Base-by-base conservation (phyloP, 495 filamentous ascomycete genomes). In the Aspergillus egyptiacus region DNA sequence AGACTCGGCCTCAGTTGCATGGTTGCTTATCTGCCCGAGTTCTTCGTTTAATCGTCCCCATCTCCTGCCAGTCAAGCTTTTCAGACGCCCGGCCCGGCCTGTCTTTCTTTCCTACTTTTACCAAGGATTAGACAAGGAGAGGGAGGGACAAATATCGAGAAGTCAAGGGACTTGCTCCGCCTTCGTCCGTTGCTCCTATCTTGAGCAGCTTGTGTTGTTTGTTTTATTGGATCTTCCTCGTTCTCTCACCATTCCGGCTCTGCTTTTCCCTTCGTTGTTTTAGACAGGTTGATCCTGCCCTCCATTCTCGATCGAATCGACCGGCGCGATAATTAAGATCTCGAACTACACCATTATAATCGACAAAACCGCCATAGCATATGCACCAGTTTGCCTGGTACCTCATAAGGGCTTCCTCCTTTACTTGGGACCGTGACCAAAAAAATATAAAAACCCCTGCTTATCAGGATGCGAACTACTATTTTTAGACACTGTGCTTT, bases 241-340 rank as follows among this genome's bases (percentile, higher is more conserved):
- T 31, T 31, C 43, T 11, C 43, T 18, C 43, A 25, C 36, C 14
- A 36, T 13, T 7, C 14, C 15, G 30, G 1, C 10, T 28, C 24
- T 19, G 14, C 11, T 9, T 24, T 25, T 45, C 38, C 35, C 55
- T 24, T n/a, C n/a, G n/a, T n/a, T 30, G 22, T 59, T 55, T 42
- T 50, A 19, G 2, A 35, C 55, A 60, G 60, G 60, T 63, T 63
- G 60, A 63, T 48, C 60, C 57, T 60, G 60, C 55, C 34, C 28
- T 30, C 18, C 11, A 46, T 40, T 31, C 46, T 36, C 24, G 20
- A 49, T 32, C 28, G 19, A 46, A 40, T 42, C 46, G 40, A 36
- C 48, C 27, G 48, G 48, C 31, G 39, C 39, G 48, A 37, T 38
- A 25, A 3, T 15, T 28, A 35, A 40, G 48, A 50, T 22, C 18